These are phyloP conservation scores for Actinomortierella wolfii DNA, from an alignment of 371 early-diverging fungal genomes.

Conservation along the genomic window DNA sequence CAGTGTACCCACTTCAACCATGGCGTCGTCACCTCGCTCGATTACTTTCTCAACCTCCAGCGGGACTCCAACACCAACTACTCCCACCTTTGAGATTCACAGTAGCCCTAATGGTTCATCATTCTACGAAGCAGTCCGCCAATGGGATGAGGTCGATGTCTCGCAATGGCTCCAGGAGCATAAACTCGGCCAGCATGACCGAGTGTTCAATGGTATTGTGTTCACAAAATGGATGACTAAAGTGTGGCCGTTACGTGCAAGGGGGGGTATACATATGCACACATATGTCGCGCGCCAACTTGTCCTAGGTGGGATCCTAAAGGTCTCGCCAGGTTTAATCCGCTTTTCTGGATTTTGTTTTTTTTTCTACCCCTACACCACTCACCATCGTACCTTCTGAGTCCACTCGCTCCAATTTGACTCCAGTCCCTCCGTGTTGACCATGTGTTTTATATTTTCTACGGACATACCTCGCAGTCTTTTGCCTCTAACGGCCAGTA, in stretches of 20 bases:
- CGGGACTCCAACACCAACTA: slow-evolving; percentile 55
- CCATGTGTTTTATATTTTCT: too few relatives aligned
- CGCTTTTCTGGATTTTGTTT: not conserved
- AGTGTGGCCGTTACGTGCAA: slow-evolving; percentile 1
- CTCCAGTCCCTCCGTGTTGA: too few relatives aligned
- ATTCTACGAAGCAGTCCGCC: slow-evolving; percentile 57
- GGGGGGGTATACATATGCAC: slow-evolving; percentile 3
- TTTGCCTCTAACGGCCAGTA: too few relatives aligned
- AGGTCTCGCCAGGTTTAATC: not conserved
- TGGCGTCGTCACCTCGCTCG: slow-evolving; percentile 35
- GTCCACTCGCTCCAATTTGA: too few relatives aligned
- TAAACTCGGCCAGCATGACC: slow-evolving; percentile 69
- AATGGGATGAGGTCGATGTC: slow-evolving; percentile 78
- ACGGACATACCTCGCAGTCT: too few relatives aligned
- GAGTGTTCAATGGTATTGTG: slow-evolving; percentile 62
- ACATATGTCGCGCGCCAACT: not conserved
- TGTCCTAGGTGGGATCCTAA: not conserved
- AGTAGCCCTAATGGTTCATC: slow-evolving; percentile 39
- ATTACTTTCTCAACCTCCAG: slow-evolving; percentile 46
- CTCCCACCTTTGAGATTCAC: slow-evolving; percentile 53
- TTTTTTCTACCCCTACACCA: too few relatives aligned
- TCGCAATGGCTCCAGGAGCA: slow-evolving; percentile 76
- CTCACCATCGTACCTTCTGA: too few relatives aligned
- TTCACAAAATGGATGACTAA: not conserved
- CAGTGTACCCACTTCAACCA: too few relatives aligned